These are phyloP conservation scores for Chaetomium globosum DNA, from an alignment of 2,329 filamentous ascomycete species.

Conservation along the genomic window DNA sequence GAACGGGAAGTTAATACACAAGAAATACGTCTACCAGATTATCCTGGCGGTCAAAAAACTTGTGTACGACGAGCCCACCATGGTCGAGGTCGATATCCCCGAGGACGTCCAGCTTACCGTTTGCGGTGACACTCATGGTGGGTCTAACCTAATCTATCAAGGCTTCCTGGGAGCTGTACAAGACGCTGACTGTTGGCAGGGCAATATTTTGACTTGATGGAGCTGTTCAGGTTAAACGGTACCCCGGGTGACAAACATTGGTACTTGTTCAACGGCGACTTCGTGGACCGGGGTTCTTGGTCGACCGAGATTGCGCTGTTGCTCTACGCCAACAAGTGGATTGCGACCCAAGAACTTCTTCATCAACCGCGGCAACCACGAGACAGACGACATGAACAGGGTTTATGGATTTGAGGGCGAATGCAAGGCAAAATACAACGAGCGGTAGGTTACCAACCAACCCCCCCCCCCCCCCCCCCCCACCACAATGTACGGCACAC, in stretches of 20 bases:
- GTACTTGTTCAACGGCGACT: conserved; percentile 98
- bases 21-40: conserved; percentile 98
- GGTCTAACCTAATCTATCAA: background rate
- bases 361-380: conserved; percentile 96
- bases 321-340: conserved; percentile 97
- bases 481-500: background rate
- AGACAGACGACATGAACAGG: conserved; percentile 99
- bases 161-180: background rate
- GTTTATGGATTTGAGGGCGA: conserved; percentile 98
- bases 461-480: too few relatives aligned
- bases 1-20: conserved; percentile 89
- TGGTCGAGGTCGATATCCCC: conserved; percentile 89
- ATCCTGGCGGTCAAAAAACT: conserved; percentile 86
- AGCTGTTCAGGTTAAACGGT: conserved; percentile 92
- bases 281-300: conserved; percentile 97
- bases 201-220: conserved; percentile 96
- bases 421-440: conserved; percentile 97
- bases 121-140: conserved; percentile 92
- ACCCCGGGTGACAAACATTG: conserved; percentile 81
- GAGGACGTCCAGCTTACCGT: conserved; percentile 82
- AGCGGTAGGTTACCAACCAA: conserved; percentile 64
- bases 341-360: conserved; percentile 84
- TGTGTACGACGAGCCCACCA: conserved; percentile 88
- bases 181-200: conserved; percentile 54
- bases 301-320: conserved; percentile 94